Evolutionary conservation across 2,329 filamentous ascomycete genomes (phyloP), one percentile per base, ranked within the genome.

Genomic region (Xylaria sp.): DNA sequence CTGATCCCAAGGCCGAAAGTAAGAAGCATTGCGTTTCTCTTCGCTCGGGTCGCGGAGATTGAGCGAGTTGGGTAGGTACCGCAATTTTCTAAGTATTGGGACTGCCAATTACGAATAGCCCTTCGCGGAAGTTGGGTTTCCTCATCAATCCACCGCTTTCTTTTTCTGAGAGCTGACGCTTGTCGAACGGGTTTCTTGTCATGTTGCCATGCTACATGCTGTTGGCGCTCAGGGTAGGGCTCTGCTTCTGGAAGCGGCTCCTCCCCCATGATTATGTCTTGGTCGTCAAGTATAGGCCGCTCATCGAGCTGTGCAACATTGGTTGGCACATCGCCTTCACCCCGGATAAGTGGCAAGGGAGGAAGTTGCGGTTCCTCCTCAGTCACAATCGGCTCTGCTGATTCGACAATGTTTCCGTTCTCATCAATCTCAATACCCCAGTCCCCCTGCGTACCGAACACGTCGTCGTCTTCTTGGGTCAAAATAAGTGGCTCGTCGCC

Each of bases 21-120:
- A 7, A 81, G 63, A 29, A 77, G 71, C 71, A 78, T 81, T 13
- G 81, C 81, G 53, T 81, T 82, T 50, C 76, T 79, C 65, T 75
- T 82, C n/a, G 83, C 80, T 69, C 82, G 79, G 2, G 76, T 71
- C 11, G 65, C 53, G 0, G 78, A 78, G 38, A 74, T 73, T 7
- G 71, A 69, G 49, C 73, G 61, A 63, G 67, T 59, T 77, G 78
- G 61, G 67, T 74, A 44, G 15, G 56, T 11, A 68, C 70, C 20
- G 71, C 76, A 94, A 69, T 89, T 90, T 11, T 76, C 68, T 7
- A 81, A 66, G 63, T 87, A 87, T 45, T 83, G 73, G 1, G 69
- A 62, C 58, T 77, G 73, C 84, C 84, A 86, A 5, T 68, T 61
- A 61, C 77, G 79, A 54, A 84, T 74, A 58, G 79, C 77, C 13